Base-by-base conservation (phyloP, 306 rosid species). In the Begonia masoniana region DNA sequence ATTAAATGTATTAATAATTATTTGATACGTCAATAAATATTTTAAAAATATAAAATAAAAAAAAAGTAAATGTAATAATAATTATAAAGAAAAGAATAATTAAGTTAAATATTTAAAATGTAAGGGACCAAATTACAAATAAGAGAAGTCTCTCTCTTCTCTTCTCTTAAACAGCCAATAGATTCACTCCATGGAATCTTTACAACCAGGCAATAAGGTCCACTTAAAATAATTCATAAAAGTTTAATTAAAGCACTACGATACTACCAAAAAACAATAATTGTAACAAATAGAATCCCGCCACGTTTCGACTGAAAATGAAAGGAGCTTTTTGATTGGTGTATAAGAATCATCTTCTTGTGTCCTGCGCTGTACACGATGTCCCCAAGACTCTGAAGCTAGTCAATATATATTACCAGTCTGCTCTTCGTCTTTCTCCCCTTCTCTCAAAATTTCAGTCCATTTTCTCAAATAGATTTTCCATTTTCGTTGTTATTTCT, bases 171-270 rank as follows among this genome's bases (percentile, higher is more conserved):
- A 3, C 36, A 49, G 26, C 26, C 46, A 47, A 24, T 50, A 60
- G 64, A 39, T 50, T 60, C 35, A 41, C 64, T 15, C 50, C 50
- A 51, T 9, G 10, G 50, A 41, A 51, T 39, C 50, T 41, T 39
- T 12, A 51, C 31, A 60, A 60, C 23, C 65, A 42, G 57, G 48
- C 42, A 50, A 50, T 50, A 60, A 60, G 50, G 50, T 50, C 47
- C 50, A 14, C 50, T 26, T 14, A 43, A 43, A 10, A 43, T 43
- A 43, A 43, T 10, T 43, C n/a, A 43, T 43, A 10, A 43, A 43
- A 10, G 13, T 2, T 10, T 13, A 43, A 10, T 43, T 11, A 10
- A 17, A 15, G 48, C 50, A 8, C 15, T 12, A 8, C 9, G 10
- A n/a, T 12, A 49, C 35, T 26, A 26, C 35, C 35, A 26, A 26